Percentiles rank a stretch among this genome's conserved stretches.
These are phyloP conservation scores for Bonia amplexicaulis DNA, from an alignment of 176 grass and related monocot genomes.

Conservation along the genomic window DNA sequence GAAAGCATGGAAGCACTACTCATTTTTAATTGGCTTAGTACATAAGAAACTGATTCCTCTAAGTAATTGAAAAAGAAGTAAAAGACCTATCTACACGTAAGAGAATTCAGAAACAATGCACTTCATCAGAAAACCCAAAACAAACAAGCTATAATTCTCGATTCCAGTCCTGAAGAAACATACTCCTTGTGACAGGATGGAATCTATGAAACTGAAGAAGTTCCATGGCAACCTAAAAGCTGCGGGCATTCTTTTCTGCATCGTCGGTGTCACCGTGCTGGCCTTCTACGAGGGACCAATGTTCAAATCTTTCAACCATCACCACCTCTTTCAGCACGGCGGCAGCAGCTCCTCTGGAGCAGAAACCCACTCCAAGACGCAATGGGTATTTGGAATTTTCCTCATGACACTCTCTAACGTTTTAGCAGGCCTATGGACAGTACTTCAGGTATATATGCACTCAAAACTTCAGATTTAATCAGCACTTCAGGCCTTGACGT, in stretches of 20 bases:
- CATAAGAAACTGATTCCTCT: not conserved
- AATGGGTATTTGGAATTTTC: conserved; percentile 61
- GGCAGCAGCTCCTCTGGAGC: not conserved
- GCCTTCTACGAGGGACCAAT: conserved; percentile 67
- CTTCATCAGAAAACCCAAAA: not conserved
- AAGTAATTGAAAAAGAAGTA: not conserved
- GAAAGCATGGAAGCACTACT: no score
- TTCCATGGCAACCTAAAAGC: conserved; percentile 55
- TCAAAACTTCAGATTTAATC: not conserved
- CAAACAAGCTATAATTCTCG: not conserved
- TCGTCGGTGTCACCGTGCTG: conserved; percentile 47
- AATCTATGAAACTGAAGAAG: conserved; percentile 56
- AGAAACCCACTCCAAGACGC: conserved; percentile 27
- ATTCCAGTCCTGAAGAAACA: not conserved
- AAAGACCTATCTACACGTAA: not conserved
- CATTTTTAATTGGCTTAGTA: not conserved
- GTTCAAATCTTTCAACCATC: conserved; percentile 55
- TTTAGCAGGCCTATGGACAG: conserved; percentile 49
- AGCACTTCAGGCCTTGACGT: not conserved
- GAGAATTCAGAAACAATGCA: not conserved
- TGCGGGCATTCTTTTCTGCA: conserved; percentile 48
- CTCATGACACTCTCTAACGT: conserved; percentile 53
- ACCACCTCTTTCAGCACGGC: conserved; percentile 23
- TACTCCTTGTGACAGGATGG: conserved; percentile 41
- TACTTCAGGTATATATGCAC: conserved; percentile 33